These are phyloP conservation scores for Raffaelea albimanens DNA, from an alignment of 2,329 filamentous ascomycete genomes.

Conservation along the genomic window DNA sequence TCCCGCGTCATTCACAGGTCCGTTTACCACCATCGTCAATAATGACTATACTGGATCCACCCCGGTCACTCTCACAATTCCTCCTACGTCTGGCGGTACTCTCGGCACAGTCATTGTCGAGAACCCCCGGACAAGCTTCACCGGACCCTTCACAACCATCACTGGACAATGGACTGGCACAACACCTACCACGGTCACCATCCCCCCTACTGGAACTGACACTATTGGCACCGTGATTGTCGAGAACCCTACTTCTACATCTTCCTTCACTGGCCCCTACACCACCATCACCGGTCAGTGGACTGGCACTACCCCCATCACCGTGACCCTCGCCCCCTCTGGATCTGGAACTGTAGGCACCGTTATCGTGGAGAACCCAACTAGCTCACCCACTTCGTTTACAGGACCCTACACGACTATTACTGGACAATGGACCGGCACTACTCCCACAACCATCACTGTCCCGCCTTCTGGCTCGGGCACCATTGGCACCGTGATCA, in stretches of 20 bases:
- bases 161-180: slow-evolving; percentile 3
- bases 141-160: slow-evolving; percentile 6
- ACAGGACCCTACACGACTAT: slow-evolving; percentile 9
- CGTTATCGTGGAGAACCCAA: slow-evolving; percentile 9
- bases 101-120: slow-evolving; percentile 5
- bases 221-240: slow-evolving; percentile 25
- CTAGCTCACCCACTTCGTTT: not conserved
- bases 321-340: slow-evolving; percentile 8
- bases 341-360: slow-evolving; percentile 8
- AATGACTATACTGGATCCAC: not conserved
- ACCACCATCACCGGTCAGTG: slow-evolving; percentile 13
- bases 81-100: not conserved
- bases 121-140: not conserved
- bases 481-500: slow-evolving; percentile 9
- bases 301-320: slow-evolving; percentile 8
- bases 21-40: slow-evolving; percentile 2
- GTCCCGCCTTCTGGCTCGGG: slow-evolving; percentile 6
- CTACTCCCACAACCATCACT: slow-evolving; percentile 4
- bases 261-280: slow-evolving; percentile 11
- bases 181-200: not conserved
- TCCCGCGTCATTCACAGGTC: not conserved
- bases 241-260: slow-evolving; percentile 4
- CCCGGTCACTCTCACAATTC: not conserved
- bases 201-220: slow-evolving; percentile 36
- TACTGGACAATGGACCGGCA: no score